Evolutionary conservation across 225 moss, liverwort and hornwort genomes (phyloP), one percentile per base, ranked within the genome.

Genomic region (Pseudisothecium myosuroides): DNA sequence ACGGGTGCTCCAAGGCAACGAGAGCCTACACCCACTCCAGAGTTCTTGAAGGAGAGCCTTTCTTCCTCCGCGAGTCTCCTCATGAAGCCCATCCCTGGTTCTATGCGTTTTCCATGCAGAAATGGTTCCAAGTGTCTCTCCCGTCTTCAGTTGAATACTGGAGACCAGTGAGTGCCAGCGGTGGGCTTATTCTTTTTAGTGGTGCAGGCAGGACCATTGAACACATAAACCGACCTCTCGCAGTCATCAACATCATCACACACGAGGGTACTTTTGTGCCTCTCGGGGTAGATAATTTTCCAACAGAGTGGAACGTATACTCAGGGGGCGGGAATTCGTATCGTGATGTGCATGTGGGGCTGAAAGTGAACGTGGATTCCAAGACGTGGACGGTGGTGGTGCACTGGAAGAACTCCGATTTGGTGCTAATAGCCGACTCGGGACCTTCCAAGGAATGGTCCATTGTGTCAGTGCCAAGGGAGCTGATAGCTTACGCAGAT

Each of bases 281-380:
- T 23, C 36, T 76, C 22, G 54, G 76, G 14, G 4, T 12, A 7
- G 54, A 23, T 55, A 55, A 7, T 9, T 9, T 22, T 52, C 8
- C 11, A 34, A 3, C 21, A 50, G 32, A 4, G 17, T 45, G 6
- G 45, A 6, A 28, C 3, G 17, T 24, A 36, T 54, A 14, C 54
- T 36, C 8, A 23, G 9, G 14, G 76, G 14, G 9, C 2, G 2
- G 9, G 14, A 6, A 8, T 34, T 14, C 2, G 3, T 5, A 9
- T 23, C 2, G 9, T 9, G 5, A 76, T 76, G 14, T 54, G 50
- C 76, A 76, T 8, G 54, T 23, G 54, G 76, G 23, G 36, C 14
- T 76, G 3, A 36, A 76, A 76, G 76, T 76, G 36, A 36, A 76
- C 36, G 76, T 76, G 76, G 76, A 76, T 36, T 23, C 76, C 23